Conservation (phyloP, 768 basidiomycete species). For the Boletus edulis region DNA sequence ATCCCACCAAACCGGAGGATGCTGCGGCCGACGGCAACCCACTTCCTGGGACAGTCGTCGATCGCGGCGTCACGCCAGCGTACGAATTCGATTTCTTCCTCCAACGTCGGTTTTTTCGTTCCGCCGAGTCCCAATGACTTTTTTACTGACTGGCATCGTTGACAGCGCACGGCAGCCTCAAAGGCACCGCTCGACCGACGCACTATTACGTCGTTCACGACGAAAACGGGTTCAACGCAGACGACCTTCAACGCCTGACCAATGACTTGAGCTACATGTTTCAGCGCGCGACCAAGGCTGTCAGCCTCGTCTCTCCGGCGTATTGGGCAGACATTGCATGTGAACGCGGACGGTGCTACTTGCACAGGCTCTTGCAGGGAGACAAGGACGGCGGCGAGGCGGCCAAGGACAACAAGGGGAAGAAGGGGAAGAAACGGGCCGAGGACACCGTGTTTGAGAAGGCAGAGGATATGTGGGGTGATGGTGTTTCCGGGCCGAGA, state of each 20-base stretch:
- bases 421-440: conserved; percentile 31
- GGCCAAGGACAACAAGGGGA: conserved; percentile 24
- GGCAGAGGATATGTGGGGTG: conserved; percentile 53
- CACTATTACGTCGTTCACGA: conserved; percentile 58
- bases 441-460: conserved; percentile 53
- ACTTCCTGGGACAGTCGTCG: conserved; percentile 53
- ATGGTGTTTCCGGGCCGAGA: conserved; percentile 46
- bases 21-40: conserved; percentile 49
- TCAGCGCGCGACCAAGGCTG: conserved; percentile 52
- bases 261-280: conserved; percentile 55
- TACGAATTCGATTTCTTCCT: conserved; percentile 58
- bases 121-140: not conserved
- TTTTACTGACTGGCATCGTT: not conserved
- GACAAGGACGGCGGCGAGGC: conserved; percentile 6
- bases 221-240: conserved; percentile 48
- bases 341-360: conserved; percentile 53
- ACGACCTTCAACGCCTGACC: conserved; percentile 49
- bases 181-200: conserved; percentile 46
- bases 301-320: conserved; percentile 36
- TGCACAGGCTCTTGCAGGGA: conserved; percentile 43
- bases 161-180: conserved; percentile 41
- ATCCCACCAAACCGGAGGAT: conserved; percentile 37
- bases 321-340: conserved; percentile 48
- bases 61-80: conserved; percentile 50
- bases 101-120: conserved; percentile 33